Percentiles rank a stretch among this genome's conserved stretches.
Conservation (phyloP, 768 basidiomycete genomes). For the Mycena leptocephala region DNA sequence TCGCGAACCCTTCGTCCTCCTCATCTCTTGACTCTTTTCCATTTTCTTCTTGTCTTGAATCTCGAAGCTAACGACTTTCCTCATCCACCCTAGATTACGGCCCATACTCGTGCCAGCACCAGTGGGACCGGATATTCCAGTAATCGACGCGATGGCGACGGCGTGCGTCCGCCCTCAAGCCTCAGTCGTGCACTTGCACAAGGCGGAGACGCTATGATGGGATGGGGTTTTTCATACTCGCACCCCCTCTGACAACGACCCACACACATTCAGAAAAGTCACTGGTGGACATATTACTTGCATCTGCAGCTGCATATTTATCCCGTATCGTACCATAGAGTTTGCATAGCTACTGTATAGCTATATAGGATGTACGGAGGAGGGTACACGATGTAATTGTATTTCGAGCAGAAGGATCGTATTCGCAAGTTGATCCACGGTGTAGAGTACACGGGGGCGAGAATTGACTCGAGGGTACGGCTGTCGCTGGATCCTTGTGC, state of each 20-base stretch:
- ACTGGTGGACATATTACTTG: neutral
- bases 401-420: neutral
- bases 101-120: slow-evolving; percentile 69
- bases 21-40: neutral
- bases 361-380: neutral
- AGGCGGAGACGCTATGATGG: too few relatives aligned
- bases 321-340: neutral
- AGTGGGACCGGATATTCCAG: slow-evolving; percentile 60
- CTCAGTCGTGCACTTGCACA: too few relatives aligned
- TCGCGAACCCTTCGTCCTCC: too few relatives aligned
- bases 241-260: too few relatives aligned
- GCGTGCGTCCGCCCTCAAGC: too few relatives aligned
- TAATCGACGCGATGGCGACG: too few relatives aligned
- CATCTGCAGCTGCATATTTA: neutral
- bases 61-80: neutral
- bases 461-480: too few relatives aligned
- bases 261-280: neutral
- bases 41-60: too few relatives aligned
- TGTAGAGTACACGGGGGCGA: neutral
- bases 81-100: slow-evolving; percentile 63
- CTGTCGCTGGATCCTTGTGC: too few relatives aligned
- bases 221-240: too few relatives aligned
- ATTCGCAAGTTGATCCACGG: neutral
- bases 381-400: neutral
- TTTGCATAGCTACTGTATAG: neutral